Base-by-base conservation (phyloP, 2,329 filamentous ascomycete genomes). In the Aspergillus piperis region DNA sequence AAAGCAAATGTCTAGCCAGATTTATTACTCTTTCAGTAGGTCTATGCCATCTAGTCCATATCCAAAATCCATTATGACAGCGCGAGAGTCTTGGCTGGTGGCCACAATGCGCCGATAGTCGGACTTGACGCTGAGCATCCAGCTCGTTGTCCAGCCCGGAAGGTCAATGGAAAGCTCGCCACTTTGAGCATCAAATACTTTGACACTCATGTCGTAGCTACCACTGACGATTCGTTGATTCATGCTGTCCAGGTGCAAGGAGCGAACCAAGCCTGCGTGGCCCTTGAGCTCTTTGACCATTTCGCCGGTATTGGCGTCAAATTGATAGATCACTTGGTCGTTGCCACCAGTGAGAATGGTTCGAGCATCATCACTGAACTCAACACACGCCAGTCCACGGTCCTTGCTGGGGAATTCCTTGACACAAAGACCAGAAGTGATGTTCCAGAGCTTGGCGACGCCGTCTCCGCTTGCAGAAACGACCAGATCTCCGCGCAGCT, bases 381-480 rank as follows among this genome's bases (percentile, higher is more conserved):
- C 95, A 57, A 95, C 92, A 75, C 95, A 97, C 3, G 95, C 95
- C 32, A 99, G 86, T 7, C 95, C 95, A 72, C 96, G 93, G 75
- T 92, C 95, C 76, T 96, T 92, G 58, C 91, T 92, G 5, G 85
- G 81, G 72, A 99, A 96, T 75, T 97, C 92, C 71, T 93, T 92
- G 72, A 97, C 90, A 68, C 91, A 91, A 70, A 90, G 88, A 57
- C 92, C 93, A 41, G 90, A 92, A 68, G 92, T 88, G 60, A 98
- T 88, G 74, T 97, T 96, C 95, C 95, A 99, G 60, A 99, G 83
- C 80, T 96, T 96, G 64, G 96, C 92, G 54, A 90, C 85, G 68
- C 95, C 95, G 76, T 99, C 95, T 58, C 95, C 95, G 58, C 90
- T 95, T 72, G 95, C 96, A 51, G 91, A 96, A 30, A 97, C 93